Conservation (phyloP, 331 rosid species). For the Acacia pycnantha region DNA sequence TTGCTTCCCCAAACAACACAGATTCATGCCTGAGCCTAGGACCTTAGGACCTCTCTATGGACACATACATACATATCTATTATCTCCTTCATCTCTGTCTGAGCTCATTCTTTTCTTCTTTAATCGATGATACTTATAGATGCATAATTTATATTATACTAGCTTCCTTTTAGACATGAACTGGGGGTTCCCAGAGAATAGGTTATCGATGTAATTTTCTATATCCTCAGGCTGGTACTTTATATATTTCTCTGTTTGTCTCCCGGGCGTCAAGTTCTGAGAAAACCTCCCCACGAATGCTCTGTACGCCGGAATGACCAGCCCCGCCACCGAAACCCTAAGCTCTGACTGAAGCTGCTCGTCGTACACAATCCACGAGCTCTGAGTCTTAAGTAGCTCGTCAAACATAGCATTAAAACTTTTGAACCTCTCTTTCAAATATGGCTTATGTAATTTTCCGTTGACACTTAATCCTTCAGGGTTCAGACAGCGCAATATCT, state of each 20-base stretch:
- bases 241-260: constrained; percentile 78
- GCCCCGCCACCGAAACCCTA: constrained; percentile 67
- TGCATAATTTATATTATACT: not conserved
- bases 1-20: not conserved
- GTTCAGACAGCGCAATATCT: constrained; percentile 40
- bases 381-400: constrained; percentile 73
- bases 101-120: not conserved
- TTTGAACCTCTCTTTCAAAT: constrained; percentile 75
- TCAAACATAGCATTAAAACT: constrained; percentile 65
- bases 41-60: not conserved
- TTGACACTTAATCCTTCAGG: constrained; percentile 50
- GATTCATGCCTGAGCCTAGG: not conserved
- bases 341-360: constrained; percentile 84
- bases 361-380: constrained; percentile 73
- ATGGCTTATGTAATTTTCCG: constrained; percentile 70
- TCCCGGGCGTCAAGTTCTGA: constrained; percentile 58
- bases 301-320: constrained; percentile 80
- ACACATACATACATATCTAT: not conserved
- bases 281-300: constrained; percentile 67
- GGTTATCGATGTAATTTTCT: constrained; percentile 60
- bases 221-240: constrained; percentile 75
- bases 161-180: constrained; percentile 40
- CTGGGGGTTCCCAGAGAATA: constrained; percentile 57
- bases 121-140: not conserved
- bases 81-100: no score